A percentile compares a stretch with the other conserved stretches of the same genome.
Evolutionary conservation across 192 early-diverging fungal genomes (phyloP).

Genomic region (Lobosporangium transversale): DNA sequence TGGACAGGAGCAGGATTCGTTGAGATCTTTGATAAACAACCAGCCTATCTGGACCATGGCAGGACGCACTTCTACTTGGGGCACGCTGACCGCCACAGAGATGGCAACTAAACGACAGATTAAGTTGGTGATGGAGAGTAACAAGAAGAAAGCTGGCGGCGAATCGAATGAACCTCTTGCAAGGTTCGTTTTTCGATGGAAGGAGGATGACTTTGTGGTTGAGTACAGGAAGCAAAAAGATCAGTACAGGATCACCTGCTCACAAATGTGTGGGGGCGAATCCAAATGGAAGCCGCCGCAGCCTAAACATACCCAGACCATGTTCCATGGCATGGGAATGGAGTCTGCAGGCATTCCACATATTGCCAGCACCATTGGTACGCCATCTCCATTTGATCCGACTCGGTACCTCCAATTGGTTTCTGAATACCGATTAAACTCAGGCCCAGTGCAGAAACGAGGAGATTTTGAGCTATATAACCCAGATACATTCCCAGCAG

Average conservation of each 20-base stretch:
- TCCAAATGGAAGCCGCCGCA: slow-evolving; percentile 39
- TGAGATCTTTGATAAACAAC: slow-evolving; percentile 11
- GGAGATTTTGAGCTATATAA: slow-evolving; percentile 45
- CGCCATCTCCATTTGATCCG: slow-evolving; percentile 31
- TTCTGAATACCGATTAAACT: slow-evolving; percentile 40
- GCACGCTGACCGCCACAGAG: slow-evolving; percentile 30
- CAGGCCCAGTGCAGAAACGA: slow-evolving; percentile 38
- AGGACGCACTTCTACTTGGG: slow-evolving; percentile 45
- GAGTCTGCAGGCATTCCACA: slow-evolving; percentile 12
- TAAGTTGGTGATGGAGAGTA: slow-evolving; percentile 34
- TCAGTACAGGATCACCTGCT: slow-evolving; percentile 40
- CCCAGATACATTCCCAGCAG: slow-evolving; percentile 42
- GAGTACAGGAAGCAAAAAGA: slow-evolving; percentile 50
- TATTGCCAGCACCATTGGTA: neutral
- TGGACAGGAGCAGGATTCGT: slow-evolving; percentile 42
- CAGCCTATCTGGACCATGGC: slow-evolving; percentile 28
- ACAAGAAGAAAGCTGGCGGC: slow-evolving; percentile 29
- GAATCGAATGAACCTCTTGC: slow-evolving; percentile 30
- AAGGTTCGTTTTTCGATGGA: slow-evolving; percentile 50
- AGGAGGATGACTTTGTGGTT: slow-evolving; percentile 39
- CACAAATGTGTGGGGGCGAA: slow-evolving; percentile 47
- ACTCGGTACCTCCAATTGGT: slow-evolving; percentile 40
- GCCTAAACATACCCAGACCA: slow-evolving; percentile 9
- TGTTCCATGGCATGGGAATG: slow-evolving; percentile 35
- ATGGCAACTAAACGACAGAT: slow-evolving; percentile 32